phyloP scores from a whole-genome alignment of 805 yeast genomes.

The Yarrowia yakushimensis region DNA sequence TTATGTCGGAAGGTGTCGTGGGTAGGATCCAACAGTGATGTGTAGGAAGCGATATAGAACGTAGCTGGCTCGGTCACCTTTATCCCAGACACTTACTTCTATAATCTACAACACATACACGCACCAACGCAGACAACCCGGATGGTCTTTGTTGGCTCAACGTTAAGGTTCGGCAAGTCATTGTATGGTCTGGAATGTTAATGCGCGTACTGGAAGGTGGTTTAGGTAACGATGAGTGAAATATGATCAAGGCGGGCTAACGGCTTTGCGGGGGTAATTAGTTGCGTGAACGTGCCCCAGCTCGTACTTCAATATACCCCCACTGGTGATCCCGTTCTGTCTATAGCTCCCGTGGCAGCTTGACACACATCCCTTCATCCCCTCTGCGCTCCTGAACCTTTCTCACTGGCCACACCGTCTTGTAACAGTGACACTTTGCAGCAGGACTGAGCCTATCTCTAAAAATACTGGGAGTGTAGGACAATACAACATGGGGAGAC shows the following conservation, averaged over 20 bases:
- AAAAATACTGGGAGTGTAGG: not conserved
- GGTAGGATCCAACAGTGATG: not conserved
- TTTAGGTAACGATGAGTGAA: not conserved
- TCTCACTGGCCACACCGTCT: slow-evolving; percentile 2
- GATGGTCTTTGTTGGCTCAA: slow-evolving; percentile 13
- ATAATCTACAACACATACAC: not conserved
- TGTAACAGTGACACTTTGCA: not conserved
- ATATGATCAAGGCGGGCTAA: not conserved
- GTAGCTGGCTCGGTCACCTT: not conserved
- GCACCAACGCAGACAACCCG: slow-evolving; percentile 2
- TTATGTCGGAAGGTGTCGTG: not conserved
- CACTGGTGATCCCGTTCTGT: too few species aligned
- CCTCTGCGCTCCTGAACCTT: slow-evolving; percentile 7
- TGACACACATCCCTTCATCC: not conserved
- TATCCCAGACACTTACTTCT: not conserved
- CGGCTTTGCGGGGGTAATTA: not conserved
- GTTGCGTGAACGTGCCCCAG: too few species aligned
- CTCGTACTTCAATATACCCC: too few species aligned
- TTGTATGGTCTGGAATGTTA: slow-evolving; percentile 16
- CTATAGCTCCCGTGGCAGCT: not conserved
- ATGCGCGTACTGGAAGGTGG: slow-evolving; percentile 22
- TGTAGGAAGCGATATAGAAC: not conserved
- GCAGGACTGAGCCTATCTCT: not conserved
- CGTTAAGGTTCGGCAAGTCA: slow-evolving; percentile 1
- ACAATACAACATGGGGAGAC: not conserved